Base-by-base conservation (phyloP, 495 filamentous ascomycete species). In the Apiosordaria backusii region DNA sequence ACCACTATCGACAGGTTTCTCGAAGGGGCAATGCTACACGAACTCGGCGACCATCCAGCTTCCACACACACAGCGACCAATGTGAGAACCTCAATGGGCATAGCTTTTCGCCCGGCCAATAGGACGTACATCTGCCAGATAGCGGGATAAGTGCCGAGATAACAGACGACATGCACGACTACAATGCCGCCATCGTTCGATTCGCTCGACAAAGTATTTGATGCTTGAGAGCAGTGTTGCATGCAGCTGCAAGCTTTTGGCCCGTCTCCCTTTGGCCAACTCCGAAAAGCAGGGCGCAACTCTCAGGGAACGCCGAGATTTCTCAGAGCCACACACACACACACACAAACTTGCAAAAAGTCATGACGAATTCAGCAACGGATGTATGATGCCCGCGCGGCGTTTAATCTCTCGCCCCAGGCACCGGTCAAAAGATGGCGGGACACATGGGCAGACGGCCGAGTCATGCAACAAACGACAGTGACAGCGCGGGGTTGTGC, bases 11-110 rank as follows among this genome's bases (percentile, higher is more conserved):
- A n/a, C 18, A 45, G 35, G 15, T 29, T 18, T 27, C 57, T 58
- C 55, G 24, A 27, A 10, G 19, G 24, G 24, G 57, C 21, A 29
- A 60, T 60, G 22, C 26, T 60, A 60, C 57, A 27, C 57, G 57
- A 60, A 25, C 5, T 58, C 16, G 22, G 22, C 24, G 13, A 15
- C 55, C 22, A 15, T 58, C 4, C 5, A 58, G 2, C 10, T 15
- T 23, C 21, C 27, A 4, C 9, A 29, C 23, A 7, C 2, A 60
- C 10, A 9, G 21, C 21, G 5, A 57, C 6, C 53, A 21, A 57
- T n/a, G n/a, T 54, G 52, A 57, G 53, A 57, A 57, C 23, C 19
- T 22, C 5, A 57, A 54, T 54, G 23, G 23, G 23, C 4, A n/a
- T n/a, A n/a, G n/a, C 19, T 18, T 57, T 18, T 29, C 27, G n/a